Conservation (phyloP, 2,329 filamentous ascomycete genomes). For the Beauveria asiatica region DNA sequence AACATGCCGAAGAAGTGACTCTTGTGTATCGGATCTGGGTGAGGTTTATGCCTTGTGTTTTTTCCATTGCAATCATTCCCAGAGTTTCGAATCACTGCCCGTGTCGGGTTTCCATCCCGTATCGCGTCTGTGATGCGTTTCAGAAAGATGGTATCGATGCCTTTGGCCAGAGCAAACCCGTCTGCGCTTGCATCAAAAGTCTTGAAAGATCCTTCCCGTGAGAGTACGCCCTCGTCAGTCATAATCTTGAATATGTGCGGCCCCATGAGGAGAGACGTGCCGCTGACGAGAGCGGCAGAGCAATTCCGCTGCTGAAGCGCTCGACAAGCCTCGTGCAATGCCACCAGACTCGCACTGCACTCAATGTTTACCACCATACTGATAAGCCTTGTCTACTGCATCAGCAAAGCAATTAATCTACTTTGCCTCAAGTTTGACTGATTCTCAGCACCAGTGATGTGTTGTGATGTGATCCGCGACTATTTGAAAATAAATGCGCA, state of each 20-base stretch:
- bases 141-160: conserved; percentile 20
- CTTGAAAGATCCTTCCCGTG: conserved; percentile 17
- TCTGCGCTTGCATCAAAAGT: conserved; percentile 24
- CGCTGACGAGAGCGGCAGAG: conserved; percentile 25
- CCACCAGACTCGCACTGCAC: conserved; percentile 27
- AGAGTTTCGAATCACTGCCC: neutral
- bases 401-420: too few relatives aligned
- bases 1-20: neutral
- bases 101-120: conserved; percentile 8
- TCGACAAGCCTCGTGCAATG: conserved; percentile 14
- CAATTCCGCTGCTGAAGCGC: conserved; percentile 26
- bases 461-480: too few relatives aligned
- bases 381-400: neutral
- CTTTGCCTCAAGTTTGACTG: too few relatives aligned
- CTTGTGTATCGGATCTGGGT: neutral
- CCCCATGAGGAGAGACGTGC: conserved; percentile 25
- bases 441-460: too few relatives aligned
- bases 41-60: neutral
- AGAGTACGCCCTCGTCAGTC: conserved; percentile 14
- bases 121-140: conserved; percentile 22
- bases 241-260: conserved; percentile 12
- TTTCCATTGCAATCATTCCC: neutral
- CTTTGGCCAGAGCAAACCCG: conserved; percentile 27
- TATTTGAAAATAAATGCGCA: too few relatives aligned
- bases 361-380: conserved; percentile 23